Evolutionary conservation across 768 basidiomycete species (phyloP).

Genomic region (Auricularia auricula-judae): DNA sequence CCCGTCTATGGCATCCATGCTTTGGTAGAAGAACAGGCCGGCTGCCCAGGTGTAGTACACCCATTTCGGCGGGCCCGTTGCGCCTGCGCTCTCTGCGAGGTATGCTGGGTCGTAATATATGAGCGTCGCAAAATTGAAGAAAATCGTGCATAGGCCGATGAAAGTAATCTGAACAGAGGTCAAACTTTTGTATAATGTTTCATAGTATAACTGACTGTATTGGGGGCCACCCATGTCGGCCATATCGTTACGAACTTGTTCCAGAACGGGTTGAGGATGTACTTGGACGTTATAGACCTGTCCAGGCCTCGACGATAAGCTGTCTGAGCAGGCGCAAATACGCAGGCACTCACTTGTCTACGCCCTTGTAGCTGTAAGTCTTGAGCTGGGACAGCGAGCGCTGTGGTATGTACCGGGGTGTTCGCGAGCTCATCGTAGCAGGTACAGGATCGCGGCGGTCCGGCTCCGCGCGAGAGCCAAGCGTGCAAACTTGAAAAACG

Average conservation of each 20-base stretch:
- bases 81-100: slow-evolving; percentile 54
- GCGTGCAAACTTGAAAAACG: background rate
- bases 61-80: slow-evolving; percentile 63
- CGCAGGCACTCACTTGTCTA: slow-evolving; percentile 53
- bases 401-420: slow-evolving; percentile 39
- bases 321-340: background rate
- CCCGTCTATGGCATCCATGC: slow-evolving; percentile 84
- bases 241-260: slow-evolving; percentile 83
- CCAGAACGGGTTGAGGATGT: slow-evolving; percentile 80
- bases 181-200: background rate
- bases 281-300: slow-evolving; percentile 68
- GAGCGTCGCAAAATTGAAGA: slow-evolving; percentile 75
- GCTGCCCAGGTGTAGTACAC: slow-evolving; percentile 89
- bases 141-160: slow-evolving; percentile 69
- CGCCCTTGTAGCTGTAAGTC: slow-evolving; percentile 68
- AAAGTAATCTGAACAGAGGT: slow-evolving; percentile 64
- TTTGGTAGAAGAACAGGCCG: slow-evolving; percentile 89
- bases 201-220: slow-evolving; percentile 48
- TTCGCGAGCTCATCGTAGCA: background rate
- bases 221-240: slow-evolving; percentile 78
- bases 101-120: slow-evolving; percentile 76
- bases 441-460: background rate
- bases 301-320: background rate
- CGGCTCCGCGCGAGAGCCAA: background rate
- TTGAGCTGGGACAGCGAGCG: slow-evolving; percentile 63